Base-by-base conservation (phyloP, 495 filamentous ascomycete species). In the Daldinia bambusicola region DNA sequence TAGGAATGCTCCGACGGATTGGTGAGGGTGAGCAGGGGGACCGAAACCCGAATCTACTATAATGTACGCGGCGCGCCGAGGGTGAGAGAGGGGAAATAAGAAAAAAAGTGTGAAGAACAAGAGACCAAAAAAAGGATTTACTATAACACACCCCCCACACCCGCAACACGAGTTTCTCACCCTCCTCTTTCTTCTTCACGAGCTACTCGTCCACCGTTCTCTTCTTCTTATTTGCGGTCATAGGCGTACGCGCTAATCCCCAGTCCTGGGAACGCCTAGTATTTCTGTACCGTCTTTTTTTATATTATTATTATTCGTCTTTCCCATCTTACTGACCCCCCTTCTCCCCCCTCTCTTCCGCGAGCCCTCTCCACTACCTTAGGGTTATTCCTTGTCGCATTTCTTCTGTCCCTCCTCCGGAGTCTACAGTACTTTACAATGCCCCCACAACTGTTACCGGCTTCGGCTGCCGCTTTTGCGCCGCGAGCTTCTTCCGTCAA, bases 401-500 rank as follows among this genome's bases (percentile, higher is more conserved):
- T 61, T 72, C 52, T 55, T 61, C 58, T 48, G 73, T 76, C 76
- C 70, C 70, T 75, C 76, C 78, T 77, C 68, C 76, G 67, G 65
- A 72, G 55, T 34, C 14, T 37, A 50, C 30, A 55, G 57, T 61
- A 69, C 61, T 16, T 43, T 56, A 88, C 78, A 80, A 99, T 99
- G 95, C 93, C 93, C 78, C 90, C 91, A 64, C 88, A 93, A 86
- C 87, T 99, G 79, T 84, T 99, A 72, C 95, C 95, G 30, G 94
- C 95, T 70, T 98, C 95, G 63, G 95, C 95, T 48, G 93, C 94
- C 66, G 95, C 95, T 72, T 99, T 98, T 84, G 95, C 96, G 71
- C 94, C 96, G 68, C 89, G 95, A 68, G 86, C 86, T 45, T 92
- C 93, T 2, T 91, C 93, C n/a, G 93, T 95, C 67, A 99, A 94